Percentiles rank a stretch among this genome's conserved stretches.
These are phyloP conservation scores for Cytospora mali DNA, from an alignment of 2,329 filamentous ascomycete genomes.

Conservation along the genomic window DNA sequence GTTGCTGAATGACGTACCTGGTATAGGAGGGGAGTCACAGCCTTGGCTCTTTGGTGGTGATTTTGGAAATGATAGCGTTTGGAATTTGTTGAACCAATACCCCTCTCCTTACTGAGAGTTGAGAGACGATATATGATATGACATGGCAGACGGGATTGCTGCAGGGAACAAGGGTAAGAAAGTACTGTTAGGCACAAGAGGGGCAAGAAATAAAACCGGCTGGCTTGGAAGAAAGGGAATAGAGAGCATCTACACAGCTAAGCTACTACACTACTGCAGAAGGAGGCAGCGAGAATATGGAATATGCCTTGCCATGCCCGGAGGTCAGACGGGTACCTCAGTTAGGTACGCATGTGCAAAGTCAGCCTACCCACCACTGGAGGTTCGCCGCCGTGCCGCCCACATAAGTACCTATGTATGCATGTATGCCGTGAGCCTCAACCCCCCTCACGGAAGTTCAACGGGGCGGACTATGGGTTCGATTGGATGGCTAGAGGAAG, in stretches of 20 bases:
- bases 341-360: not conserved
- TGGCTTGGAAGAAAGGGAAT: not conserved
- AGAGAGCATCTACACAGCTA: too few species aligned
- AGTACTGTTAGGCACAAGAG: too few species aligned
- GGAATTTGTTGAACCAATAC: conserved; percentile 37
- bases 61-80: conserved; percentile 37
- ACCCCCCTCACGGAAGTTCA: conserved; percentile 8
- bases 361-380: not conserved
- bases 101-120: conserved; percentile 30
- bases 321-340: too few species aligned
- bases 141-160: not conserved
- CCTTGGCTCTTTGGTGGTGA: conserved; percentile 34
- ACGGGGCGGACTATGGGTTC: not conserved
- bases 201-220: too few species aligned
- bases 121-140: not conserved
- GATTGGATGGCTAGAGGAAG: conserved; percentile 8
- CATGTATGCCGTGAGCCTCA: conserved; percentile 9
- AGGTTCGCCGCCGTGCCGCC: not conserved
- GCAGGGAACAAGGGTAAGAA: not conserved
- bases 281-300: not conserved
- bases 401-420: too few species aligned
- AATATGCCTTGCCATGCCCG: not conserved
- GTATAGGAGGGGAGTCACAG: conserved; percentile 23
- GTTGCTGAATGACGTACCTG: conserved; percentile 15
- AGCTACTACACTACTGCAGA: too few species aligned